These are phyloP conservation scores for Rhododendron vialii DNA, from an alignment of 148 eudicot genomes.

Conservation along the genomic window DNA sequence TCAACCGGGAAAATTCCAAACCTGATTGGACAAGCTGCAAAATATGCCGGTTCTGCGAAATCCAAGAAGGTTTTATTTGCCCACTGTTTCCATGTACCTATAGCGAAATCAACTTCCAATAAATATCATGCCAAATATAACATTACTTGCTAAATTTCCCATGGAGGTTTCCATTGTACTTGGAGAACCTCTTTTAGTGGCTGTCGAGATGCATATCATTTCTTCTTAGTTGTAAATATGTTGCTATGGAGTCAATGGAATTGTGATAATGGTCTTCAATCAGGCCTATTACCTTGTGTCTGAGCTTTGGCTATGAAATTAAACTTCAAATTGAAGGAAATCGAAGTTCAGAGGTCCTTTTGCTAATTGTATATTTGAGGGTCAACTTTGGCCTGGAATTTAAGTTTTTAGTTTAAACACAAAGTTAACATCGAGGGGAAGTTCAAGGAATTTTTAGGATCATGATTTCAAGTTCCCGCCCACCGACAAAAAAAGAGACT, in stretches of 20 bases:
- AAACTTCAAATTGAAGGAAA: background rate
- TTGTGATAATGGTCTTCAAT: background rate
- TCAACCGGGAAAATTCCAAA: conserved; percentile 74
- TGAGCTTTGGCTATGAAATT: background rate
- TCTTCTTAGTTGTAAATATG: background rate
- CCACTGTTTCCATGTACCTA: background rate
- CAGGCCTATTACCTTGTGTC: background rate
- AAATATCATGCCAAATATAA: background rate
- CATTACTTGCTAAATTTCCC: background rate
- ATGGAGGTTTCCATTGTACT: background rate
- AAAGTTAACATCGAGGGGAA: background rate
- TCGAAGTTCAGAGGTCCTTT: background rate
- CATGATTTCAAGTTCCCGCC: background rate
- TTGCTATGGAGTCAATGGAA: background rate
- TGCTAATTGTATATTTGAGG: background rate
- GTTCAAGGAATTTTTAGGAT: background rate
- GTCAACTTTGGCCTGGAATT: background rate
- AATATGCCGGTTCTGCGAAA: conserved; percentile 82
- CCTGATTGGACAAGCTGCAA: conserved; percentile 82
- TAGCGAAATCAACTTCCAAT: background rate
- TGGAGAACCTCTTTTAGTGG: background rate
- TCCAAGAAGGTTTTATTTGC: conserved; percentile 56
- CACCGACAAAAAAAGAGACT: background rate
- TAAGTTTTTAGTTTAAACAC: background rate
- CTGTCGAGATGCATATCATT: background rate